A percentile compares a stretch with the other conserved stretches of the same genome.
Conservation (phyloP, 257 asterid genomes). For the Solanum infundibuliforme region DNA sequence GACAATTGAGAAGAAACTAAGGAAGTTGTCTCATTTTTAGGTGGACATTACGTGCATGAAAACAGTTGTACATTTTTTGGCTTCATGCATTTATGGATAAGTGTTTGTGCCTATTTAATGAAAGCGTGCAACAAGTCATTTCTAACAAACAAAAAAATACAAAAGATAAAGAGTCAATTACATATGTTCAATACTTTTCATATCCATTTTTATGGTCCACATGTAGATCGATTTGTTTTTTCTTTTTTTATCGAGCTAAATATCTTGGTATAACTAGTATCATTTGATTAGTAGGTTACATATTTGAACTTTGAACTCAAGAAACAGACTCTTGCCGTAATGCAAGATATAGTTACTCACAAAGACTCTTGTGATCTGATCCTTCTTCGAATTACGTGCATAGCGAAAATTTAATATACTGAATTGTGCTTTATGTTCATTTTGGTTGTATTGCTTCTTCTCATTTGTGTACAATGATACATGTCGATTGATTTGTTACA, state of each 20-base stretch:
- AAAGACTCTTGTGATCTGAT: background rate
- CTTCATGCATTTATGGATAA: background rate
- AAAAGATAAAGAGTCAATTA: background rate
- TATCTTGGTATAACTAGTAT: background rate
- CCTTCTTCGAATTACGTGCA: accelerated
- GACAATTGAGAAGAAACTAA: background rate
- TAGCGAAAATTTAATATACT: background rate
- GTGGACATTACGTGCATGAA: background rate
- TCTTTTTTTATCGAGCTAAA: too few species aligned
- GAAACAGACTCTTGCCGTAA: background rate
- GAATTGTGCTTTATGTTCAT: too few species aligned
- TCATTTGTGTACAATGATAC: too few species aligned
- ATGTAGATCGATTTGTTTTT: background rate
- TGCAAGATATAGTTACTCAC: background rate
- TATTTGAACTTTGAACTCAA: too few species aligned
- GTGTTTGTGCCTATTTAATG: background rate
- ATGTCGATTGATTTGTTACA: too few species aligned
- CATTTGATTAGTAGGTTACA: background rate
- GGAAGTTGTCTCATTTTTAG: background rate
- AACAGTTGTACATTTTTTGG: background rate
- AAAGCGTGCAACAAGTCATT: background rate
- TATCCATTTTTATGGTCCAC: background rate
- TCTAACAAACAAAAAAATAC: background rate
- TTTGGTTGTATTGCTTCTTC: too few species aligned
- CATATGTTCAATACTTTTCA: background rate